Percentiles rank a stretch among this genome's conserved stretches.
phyloP scores from a whole-genome alignment of 2,329 filamentous ascomycete species.

The Colletotrichum musae region DNA sequence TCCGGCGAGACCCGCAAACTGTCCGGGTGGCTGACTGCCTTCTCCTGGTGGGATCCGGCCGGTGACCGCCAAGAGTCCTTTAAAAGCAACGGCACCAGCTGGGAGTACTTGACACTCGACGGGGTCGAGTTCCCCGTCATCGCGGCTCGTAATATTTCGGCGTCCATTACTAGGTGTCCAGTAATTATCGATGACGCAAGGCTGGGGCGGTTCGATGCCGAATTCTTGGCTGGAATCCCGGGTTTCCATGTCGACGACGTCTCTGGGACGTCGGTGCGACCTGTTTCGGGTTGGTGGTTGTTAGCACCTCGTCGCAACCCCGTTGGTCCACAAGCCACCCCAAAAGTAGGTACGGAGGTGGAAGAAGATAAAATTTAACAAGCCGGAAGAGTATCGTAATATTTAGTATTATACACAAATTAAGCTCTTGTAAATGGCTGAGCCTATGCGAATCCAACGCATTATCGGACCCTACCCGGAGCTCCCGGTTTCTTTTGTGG shows the following conservation, averaged over 20 bases:
- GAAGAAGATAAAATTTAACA: neutral
- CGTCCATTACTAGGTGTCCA: constrained; percentile 1
- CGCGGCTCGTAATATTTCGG: constrained; percentile 2
- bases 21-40: constrained; percentile 42
- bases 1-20: constrained; percentile 23
- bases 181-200: neutral
- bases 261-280: constrained; percentile 9
- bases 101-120: neutral
- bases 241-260: constrained; percentile 17
- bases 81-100: neutral
- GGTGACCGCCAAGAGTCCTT: constrained; percentile 5
- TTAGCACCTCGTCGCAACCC: neutral
- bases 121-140: constrained; percentile 17
- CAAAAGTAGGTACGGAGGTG: neutral
- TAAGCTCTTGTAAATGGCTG: neutral
- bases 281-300: constrained; percentile 15
- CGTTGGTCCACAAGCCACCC: neutral
- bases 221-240: constrained; percentile 13
- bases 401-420: neutral
- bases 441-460: neutral
- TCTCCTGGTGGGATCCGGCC: constrained; percentile 37
- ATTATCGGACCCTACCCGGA: too few relatives aligned
- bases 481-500: too few relatives aligned
- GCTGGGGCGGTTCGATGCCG: neutral
- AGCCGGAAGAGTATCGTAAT: neutral